phyloP scores from a whole-genome alignment of 495 filamentous ascomycete species.

The Aspergillus leporis region DNA sequence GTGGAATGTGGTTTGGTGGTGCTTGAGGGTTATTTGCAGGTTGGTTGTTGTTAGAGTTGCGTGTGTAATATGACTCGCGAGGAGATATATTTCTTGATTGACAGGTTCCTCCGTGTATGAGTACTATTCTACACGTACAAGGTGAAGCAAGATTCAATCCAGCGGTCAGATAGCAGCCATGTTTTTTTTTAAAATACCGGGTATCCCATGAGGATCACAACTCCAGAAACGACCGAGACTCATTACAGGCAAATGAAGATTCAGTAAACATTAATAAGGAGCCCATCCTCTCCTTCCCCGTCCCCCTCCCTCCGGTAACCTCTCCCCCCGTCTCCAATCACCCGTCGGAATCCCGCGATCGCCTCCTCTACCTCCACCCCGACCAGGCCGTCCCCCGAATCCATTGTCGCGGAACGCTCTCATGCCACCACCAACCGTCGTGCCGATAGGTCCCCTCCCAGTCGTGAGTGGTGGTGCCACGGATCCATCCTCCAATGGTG shows the following conservation, averaged over 20 bases:
- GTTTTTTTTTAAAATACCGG: slow-evolving; percentile 5
- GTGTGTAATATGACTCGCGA: not conserved
- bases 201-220: slow-evolving; percentile 20
- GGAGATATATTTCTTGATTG: not conserved
- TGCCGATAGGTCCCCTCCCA: slow-evolving; percentile 27
- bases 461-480: slow-evolving; percentile 58
- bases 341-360: slow-evolving; percentile 34
- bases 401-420: slow-evolving; percentile 52
- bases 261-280: slow-evolving; percentile 34
- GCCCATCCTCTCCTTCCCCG: slow-evolving; percentile 44
- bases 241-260: not conserved
- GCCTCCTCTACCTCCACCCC: slow-evolving; percentile 34
- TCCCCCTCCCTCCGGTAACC: slow-evolving; percentile 39
- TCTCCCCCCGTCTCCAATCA: slow-evolving; percentile 48
- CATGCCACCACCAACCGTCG: slow-evolving; percentile 39
- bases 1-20: no score
- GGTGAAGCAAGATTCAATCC: not conserved
- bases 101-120: not conserved
- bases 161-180: not conserved
- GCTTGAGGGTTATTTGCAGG: not conserved
- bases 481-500: slow-evolving; percentile 71
- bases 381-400: slow-evolving; percentile 31
- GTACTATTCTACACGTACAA: not conserved
- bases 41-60: not conserved
- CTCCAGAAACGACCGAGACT: slow-evolving; percentile 15